phyloP scores from a whole-genome alignment of 2,329 filamentous ascomycete species.

The Claviceps lovelessii region DNA sequence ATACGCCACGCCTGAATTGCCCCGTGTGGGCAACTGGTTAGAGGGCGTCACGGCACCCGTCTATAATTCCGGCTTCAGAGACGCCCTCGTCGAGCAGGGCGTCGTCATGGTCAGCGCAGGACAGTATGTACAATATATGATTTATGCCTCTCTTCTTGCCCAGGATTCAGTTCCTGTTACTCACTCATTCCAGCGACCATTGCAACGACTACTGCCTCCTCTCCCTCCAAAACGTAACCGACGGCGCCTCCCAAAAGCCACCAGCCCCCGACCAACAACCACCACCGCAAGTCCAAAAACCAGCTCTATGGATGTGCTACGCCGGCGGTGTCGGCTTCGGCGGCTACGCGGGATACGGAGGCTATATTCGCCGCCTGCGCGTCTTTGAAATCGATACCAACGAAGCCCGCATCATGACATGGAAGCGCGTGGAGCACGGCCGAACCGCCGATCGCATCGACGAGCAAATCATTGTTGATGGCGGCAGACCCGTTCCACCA shows the following conservation, averaged over 20 bases:
- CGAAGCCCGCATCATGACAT: conserved; percentile 74
- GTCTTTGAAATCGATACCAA: conserved; percentile 93
- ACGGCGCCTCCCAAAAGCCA: conserved; percentile 2
- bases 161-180: not conserved
- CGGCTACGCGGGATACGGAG: conserved; percentile 83
- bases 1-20: conserved; percentile 51
- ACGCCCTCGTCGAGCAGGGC: conserved; percentile 74
- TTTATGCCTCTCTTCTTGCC: not conserved
- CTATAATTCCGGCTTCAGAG: conserved; percentile 86
- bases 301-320: conserved; percentile 94
- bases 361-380: conserved; percentile 68
- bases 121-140: conserved; percentile 46
- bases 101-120: conserved; percentile 81
- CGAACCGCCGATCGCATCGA: conserved; percentile 40
- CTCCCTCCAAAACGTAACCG: conserved; percentile 25
- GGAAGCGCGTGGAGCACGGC: conserved; percentile 71
- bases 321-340: conserved; percentile 84
- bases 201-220: conserved; percentile 93
- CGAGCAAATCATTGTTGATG: conserved; percentile 52
- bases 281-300: conserved; percentile 22
- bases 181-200: conserved; percentile 51
- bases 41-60: conserved; percentile 77
- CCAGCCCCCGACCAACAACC: conserved; percentile 3
- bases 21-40: conserved; percentile 52
- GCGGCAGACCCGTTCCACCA: conserved; percentile 31